These are phyloP conservation scores for Cydonia oblonga DNA, from an alignment of 331 rosid species.

Conservation along the genomic window DNA sequence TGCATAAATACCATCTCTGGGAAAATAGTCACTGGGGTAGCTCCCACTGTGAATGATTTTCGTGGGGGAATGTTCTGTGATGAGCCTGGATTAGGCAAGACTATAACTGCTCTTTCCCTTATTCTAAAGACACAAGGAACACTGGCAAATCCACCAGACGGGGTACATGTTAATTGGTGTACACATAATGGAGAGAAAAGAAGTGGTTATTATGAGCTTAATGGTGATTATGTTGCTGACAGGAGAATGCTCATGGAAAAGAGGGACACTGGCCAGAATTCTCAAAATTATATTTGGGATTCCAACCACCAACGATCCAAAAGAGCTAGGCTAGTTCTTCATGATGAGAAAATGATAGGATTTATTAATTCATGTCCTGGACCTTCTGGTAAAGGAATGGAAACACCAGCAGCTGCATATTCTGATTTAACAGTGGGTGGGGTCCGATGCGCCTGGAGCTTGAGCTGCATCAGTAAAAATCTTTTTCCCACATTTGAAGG, in stretches of 20 bases:
- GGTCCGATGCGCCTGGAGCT: conserved; percentile 39
- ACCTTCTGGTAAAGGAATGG: conserved; percentile 14
- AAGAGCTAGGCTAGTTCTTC: conserved; percentile 46
- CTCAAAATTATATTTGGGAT: conserved; percentile 27
- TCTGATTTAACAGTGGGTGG: conserved; percentile 26
- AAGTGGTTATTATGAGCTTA: conserved; percentile 85
- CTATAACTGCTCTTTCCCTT: conserved; percentile 85
- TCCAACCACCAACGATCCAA: conserved; percentile 34
- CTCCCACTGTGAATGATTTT: conserved; percentile 77
- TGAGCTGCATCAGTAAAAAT: conserved; percentile 45
- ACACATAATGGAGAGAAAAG: conserved; percentile 52
- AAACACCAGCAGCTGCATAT: conserved; percentile 37
- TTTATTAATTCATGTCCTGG: conserved; percentile 23
- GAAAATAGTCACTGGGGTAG: conserved; percentile 52
- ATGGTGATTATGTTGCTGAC: conserved; percentile 25
- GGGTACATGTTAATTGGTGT: conserved; percentile 59
- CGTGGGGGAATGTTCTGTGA: conserved; percentile 96
- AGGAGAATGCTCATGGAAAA: conserved; percentile 24
- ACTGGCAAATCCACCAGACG: conserved; percentile 64
- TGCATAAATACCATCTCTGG: conserved; percentile 67
- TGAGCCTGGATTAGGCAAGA: conserved; percentile 98
- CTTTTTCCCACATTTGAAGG: conserved; percentile 36
- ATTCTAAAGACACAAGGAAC: conserved; percentile 75
- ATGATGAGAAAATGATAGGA: conserved; percentile 23
- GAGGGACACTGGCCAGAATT: conserved; percentile 30